A percentile compares a stretch with the other conserved stretches of the same genome.
These are phyloP conservation scores for Sungouiella blattae DNA, from an alignment of 805 yeast species.

Conservation along the genomic window DNA sequence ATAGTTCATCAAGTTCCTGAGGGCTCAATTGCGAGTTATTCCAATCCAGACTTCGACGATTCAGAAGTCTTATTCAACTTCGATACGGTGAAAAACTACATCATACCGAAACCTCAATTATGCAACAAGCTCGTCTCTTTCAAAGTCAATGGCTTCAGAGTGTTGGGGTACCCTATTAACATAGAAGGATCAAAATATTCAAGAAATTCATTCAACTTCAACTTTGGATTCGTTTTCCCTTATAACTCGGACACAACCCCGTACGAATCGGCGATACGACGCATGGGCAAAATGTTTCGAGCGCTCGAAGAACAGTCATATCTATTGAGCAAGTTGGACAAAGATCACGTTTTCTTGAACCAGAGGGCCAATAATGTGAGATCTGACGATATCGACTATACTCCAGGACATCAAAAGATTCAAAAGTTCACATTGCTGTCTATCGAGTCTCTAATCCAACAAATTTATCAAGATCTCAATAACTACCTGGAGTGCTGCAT, in stretches of 20 bases:
- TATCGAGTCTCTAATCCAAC: slow-evolving; percentile 77
- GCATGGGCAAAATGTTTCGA: slow-evolving; percentile 84
- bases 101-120: slow-evolving; percentile 89
- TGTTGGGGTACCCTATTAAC: slow-evolving; percentile 87
- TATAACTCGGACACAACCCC: slow-evolving; percentile 79
- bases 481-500: slow-evolving; percentile 95
- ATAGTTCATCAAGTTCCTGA: slow-evolving; percentile 88
- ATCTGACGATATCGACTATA: slow-evolving; percentile 8
- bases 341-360: slow-evolving; percentile 37
- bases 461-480: slow-evolving; percentile 90
- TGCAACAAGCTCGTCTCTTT: slow-evolving; percentile 80
- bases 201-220: slow-evolving; percentile 89
- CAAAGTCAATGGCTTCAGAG: slow-evolving; percentile 63
- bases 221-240: slow-evolving; percentile 87
- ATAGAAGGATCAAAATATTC: slow-evolving; percentile 73
- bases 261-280: slow-evolving; percentile 77
- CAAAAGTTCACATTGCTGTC: slow-evolving; percentile 34
- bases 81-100: slow-evolving; percentile 81
- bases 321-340: slow-evolving; percentile 54
- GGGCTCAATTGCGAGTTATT: slow-evolving; percentile 45
- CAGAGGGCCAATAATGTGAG: slow-evolving; percentile 15
- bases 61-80: slow-evolving; percentile 55
- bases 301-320: slow-evolving; percentile 88
- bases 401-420: slow-evolving; percentile 36
- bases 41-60: slow-evolving; percentile 5